Evolutionary conservation across 2,329 filamentous ascomycete genomes (phyloP).

Genomic region (Diplodia mutila): DNA sequence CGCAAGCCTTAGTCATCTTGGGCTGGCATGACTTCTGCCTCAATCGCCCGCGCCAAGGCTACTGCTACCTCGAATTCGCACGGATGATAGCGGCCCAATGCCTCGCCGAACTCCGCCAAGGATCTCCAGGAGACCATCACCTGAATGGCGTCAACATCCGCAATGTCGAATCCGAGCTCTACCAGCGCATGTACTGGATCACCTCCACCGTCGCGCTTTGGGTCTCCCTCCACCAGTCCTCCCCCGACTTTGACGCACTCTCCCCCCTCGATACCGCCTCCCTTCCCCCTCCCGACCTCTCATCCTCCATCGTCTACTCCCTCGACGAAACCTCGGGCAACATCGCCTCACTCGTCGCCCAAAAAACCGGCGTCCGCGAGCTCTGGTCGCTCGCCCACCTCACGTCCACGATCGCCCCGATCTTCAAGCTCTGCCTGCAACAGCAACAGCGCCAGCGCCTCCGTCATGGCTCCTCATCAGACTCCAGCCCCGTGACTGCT

Average conservation of each 20-base stretch:
- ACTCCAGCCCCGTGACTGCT: neutral
- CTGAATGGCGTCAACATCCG: slow-evolving; percentile 50
- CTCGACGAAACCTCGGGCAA: slow-evolving; percentile 31
- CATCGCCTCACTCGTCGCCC: slow-evolving; percentile 29
- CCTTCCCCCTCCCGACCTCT: slow-evolving; percentile 32
- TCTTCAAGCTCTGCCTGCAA: neutral
- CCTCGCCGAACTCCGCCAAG: slow-evolving; percentile 41
- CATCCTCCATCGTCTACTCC: slow-evolving; percentile 28
- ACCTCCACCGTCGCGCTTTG: slow-evolving; percentile 47
- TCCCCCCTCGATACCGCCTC: slow-evolving; percentile 25
- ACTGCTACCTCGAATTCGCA: slow-evolving; percentile 2
- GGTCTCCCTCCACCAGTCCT: slow-evolving; percentile 44
- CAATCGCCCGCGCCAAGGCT: slow-evolving; percentile 28
- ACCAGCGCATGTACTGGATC: slow-evolving; percentile 48
- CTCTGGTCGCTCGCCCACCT: slow-evolving; percentile 31
- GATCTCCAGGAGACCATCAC: slow-evolving; percentile 34
- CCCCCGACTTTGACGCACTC: slow-evolving; percentile 29
- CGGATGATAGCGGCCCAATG: slow-evolving; percentile 33
- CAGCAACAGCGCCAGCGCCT: neutral
- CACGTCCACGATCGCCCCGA: slow-evolving; percentile 28
- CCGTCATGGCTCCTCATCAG: neutral
- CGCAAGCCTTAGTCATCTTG: slow-evolving; percentile 42
- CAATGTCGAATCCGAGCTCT: slow-evolving; percentile 47
- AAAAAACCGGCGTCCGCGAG: slow-evolving; percentile 28
- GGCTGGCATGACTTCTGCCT: slow-evolving; percentile 45